Evolutionary conservation across 345 rosid species (phyloP), one percentile per base, ranked within the genome.

Genomic region (Carallia brachiata): DNA sequence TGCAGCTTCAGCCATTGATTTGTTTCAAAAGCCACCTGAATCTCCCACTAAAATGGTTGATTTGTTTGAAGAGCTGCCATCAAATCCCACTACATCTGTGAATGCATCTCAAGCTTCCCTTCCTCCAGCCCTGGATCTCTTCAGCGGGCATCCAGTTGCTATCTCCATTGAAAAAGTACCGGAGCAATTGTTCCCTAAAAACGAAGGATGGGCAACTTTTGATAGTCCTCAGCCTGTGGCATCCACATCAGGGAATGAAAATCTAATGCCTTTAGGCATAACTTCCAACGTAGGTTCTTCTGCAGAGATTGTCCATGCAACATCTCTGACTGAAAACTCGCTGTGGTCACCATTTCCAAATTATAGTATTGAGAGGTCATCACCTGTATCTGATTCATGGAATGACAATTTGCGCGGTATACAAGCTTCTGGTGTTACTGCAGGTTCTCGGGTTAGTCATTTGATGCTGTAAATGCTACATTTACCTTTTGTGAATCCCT

Each of bases 191-290:
- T 60, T 63, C 7, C 71, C 92, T 50, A 85, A 82, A 74, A 81
- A 85, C 72, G 90, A 86, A 75, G 98, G 96, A 72, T 95, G 98
- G 98, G 97, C 98, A 48, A 92, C 92, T 58, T 95, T 95, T 84
- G 97, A 90, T 70, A 84, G 77, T 40, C 77, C 86, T 71, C 50
- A 44, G 50, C 81, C 87, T 53, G 76, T 78, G 67, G 56, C 79
- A 65, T 73, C 86, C 44, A 54, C 47, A n/a, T 66, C 75, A 31
- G 83, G 74, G 70, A 65, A 63, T 63, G 76, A 60, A 69, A 76
- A 65, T 75, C 53, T 65, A 55, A 57, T 73, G 32, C 61, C 75
- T 82, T 70, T 81, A 37, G 70, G 36, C 34, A 52, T 73, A 65
- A 61, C 65, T 67, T 72, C 80, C 17, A 54, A 70, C 28, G 69